Base-by-base conservation (phyloP, 805 yeast species). In the Teunomyces atbi region DNA sequence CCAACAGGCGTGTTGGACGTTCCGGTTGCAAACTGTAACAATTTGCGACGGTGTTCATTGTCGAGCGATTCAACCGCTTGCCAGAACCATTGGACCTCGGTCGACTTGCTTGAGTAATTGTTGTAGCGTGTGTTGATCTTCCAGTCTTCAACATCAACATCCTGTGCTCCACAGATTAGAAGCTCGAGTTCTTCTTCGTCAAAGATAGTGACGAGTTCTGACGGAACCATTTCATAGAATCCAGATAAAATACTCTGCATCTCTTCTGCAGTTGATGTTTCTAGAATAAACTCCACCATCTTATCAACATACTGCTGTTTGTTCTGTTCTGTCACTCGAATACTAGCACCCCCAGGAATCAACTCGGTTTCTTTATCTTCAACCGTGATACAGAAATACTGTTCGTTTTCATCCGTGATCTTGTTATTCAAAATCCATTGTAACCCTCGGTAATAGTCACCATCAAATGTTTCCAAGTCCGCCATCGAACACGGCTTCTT, bases 51-150 rank as follows among this genome's bases (percentile, higher is more conserved):
- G 61, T 94, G 97, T 62, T 94, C 99, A 13, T 79, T 79, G 59
- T 89, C 96, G 68, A 92, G 92, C 1, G 97, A 88, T 57, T 89
- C 81, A 12, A 94, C 97, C 1, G 97, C 96, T 60, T 97, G 77
- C 99, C 99, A 94, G 69, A 92, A 94, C 88, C 97, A 92, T 60
- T 86, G 90, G 46, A 94, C 83, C 61, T 91, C 97, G 26, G 88
- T 82, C 2, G 96, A 87, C 2, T 86, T 77, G 1, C 90, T 77
- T 0, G 89, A 79, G 62, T 92, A 94, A 61, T 90, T 92, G 41
- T 79, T 84, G 66, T 94, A 86, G 1, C 70, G 74, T 1, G 97
- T 81, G 61, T 94, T 87, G 59, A 81, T 84, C 54, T 87, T 86
- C 99, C 99, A 94, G 61, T 94, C 99, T 55, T 84, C 89, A 16